Conservation (phyloP, 2,329 filamentous ascomycete genomes). For the Aureobasidium sp. region DNA sequence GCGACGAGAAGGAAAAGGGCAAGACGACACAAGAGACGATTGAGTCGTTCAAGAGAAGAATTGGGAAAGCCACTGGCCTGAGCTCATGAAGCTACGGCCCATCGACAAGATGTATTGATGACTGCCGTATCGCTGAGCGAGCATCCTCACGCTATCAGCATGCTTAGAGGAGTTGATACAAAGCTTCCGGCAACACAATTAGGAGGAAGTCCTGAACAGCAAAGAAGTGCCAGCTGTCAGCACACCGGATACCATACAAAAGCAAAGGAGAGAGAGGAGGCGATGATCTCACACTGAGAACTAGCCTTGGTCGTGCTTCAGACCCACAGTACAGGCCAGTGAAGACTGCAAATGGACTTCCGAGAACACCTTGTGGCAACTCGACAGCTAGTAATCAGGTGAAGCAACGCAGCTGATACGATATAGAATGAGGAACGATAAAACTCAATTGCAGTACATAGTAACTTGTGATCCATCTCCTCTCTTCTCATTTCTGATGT, state of each 20-base stretch:
- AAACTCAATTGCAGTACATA: not conserved
- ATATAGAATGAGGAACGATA: not conserved
- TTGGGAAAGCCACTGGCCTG: slow-evolving; percentile 24
- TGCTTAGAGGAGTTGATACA: not conserved
- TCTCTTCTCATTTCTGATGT: not conserved
- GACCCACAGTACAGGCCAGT: not conserved
- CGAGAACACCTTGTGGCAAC: not conserved
- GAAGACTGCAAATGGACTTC: not conserved
- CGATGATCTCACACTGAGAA: not conserved
- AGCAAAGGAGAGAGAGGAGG: not conserved
- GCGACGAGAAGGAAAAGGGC: slow-evolving; percentile 44
- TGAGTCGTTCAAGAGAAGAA: slow-evolving; percentile 35
- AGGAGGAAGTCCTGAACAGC: not conserved
- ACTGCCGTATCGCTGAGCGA: not conserved
- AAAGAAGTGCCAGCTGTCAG: not conserved
- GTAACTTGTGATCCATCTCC: not conserved
- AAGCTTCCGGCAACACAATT: not conserved
- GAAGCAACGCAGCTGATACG: not conserved
- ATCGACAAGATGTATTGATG: not conserved
- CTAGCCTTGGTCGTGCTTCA: not conserved
- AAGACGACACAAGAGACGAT: slow-evolving; percentile 31
- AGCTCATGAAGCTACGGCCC: not conserved
- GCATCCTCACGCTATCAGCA: too few species aligned
- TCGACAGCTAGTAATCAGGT: not conserved
- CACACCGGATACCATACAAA: not conserved